A percentile compares a stretch with the other conserved stretches of the same genome.
Conservation (phyloP, 768 basidiomycete species). For the Galerina sulciceps region DNA sequence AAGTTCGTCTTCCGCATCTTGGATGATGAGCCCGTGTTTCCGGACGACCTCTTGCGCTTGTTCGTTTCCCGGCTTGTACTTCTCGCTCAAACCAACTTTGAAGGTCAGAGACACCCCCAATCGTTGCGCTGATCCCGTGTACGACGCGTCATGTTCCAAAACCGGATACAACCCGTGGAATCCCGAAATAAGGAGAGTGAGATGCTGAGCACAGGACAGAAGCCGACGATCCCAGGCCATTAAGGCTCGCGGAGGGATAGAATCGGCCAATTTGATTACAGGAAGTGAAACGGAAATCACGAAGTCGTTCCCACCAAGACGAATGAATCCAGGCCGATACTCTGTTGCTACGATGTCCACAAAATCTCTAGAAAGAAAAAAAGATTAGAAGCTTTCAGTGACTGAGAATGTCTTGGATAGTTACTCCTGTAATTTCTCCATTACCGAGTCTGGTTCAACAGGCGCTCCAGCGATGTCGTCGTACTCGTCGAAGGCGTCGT, state of each 20-base stretch:
- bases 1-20: conserved; percentile 47
- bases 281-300: conserved; percentile 62
- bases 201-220: conserved; percentile 56
- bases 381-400: conserved; percentile 1
- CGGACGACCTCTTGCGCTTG: conserved; percentile 52
- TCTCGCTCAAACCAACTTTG: conserved; percentile 61
- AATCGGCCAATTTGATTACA: conserved; percentile 50
- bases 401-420: conserved; percentile 3
- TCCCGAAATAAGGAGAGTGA: conserved; percentile 69
- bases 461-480: conserved; percentile 36
- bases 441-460: conserved; percentile 24
- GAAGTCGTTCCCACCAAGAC: conserved; percentile 53
- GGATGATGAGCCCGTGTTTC: conserved; percentile 50
- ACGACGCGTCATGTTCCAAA: conserved; percentile 45
- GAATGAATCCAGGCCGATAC: conserved; percentile 64
- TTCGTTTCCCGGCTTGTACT: conserved; percentile 62
- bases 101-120: conserved; percentile 47
- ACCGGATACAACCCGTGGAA: conserved; percentile 58
- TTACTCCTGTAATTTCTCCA: conserved; percentile 36
- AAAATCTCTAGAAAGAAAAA: conserved; percentile 51
- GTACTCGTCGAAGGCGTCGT: conserved; percentile 40
- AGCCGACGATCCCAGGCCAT: conserved; percentile 77
- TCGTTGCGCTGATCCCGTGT: conserved; percentile 36
- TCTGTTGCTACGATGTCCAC: conserved; percentile 57
- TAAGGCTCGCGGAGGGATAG: conserved; percentile 65